These are phyloP conservation scores for Gautieria morchelliformis DNA, from an alignment of 768 basidiomycete species.

Conservation along the genomic window DNA sequence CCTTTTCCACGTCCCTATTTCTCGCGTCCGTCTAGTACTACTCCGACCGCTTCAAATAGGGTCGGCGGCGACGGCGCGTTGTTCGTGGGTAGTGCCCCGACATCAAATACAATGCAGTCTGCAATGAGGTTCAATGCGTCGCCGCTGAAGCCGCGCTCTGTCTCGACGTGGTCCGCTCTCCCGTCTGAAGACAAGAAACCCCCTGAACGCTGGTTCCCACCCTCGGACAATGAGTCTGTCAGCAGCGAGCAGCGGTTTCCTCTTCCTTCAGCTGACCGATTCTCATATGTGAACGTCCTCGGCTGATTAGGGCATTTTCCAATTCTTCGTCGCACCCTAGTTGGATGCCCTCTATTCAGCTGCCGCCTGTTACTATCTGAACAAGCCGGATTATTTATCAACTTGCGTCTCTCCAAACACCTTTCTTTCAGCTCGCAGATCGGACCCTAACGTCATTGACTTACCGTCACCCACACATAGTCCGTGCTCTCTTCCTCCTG, in stretches of 20 bases:
- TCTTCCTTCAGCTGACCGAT: neutral
- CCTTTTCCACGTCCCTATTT: slow-evolving; percentile 11
- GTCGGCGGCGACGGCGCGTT: neutral
- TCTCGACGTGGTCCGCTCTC: neutral
- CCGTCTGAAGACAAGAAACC: neutral
- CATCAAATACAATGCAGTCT: slow-evolving; percentile 3
- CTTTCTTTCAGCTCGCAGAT: neutral
- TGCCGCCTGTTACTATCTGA: slow-evolving; percentile 4
- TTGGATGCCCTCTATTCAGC: slow-evolving; percentile 4
- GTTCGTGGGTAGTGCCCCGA: slow-evolving; percentile 1
- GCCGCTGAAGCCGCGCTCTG: slow-evolving; percentile 2
- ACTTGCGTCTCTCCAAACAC: neutral
- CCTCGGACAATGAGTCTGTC: slow-evolving; percentile 6
- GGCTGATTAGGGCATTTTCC: neutral
- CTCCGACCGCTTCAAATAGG: slow-evolving; percentile 15
- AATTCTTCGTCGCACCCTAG: slow-evolving; percentile 2
- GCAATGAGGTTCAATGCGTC: slow-evolving; percentile 6
- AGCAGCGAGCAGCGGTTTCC: neutral
- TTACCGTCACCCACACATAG: slow-evolving; percentile 2
- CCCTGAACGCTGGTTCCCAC: slow-evolving; percentile 6
- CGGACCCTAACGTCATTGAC: neutral
- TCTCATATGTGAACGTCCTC: neutral
- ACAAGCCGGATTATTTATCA: slow-evolving; percentile 1
- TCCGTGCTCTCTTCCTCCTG: neutral
- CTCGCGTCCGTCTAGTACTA: slow-evolving; percentile 15